Evolutionary conservation across 805 yeast genomes (phyloP).

Genomic region (Kodamaea leandrae): DNA sequence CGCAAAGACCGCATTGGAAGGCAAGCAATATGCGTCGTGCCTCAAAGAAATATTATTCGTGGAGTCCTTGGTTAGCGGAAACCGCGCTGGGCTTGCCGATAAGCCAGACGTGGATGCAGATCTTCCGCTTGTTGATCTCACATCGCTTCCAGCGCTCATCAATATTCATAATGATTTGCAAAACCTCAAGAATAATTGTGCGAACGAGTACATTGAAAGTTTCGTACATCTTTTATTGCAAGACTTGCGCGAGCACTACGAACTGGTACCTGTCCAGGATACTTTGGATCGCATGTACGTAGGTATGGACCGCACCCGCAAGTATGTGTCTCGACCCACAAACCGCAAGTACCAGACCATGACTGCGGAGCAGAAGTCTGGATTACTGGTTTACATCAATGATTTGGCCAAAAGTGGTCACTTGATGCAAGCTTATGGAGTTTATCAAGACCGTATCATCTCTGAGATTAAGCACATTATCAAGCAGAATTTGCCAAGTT

Average conservation of each 20-base stretch:
- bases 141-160: constrained; percentile 48
- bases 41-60: constrained; percentile 56
- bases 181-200: constrained; percentile 60
- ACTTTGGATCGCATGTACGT: constrained; percentile 50
- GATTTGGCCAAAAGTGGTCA: constrained; percentile 64
- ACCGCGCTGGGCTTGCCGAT: constrained; percentile 13
- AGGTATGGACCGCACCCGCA: constrained; percentile 26
- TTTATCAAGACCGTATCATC: constrained; percentile 66
- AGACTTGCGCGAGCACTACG: constrained; percentile 62
- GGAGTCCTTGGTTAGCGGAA: constrained; percentile 59
- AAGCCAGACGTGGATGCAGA: constrained; percentile 18
- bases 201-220: constrained; percentile 59
- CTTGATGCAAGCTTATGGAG: constrained; percentile 56
- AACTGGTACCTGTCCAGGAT: constrained; percentile 43
- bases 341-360: constrained; percentile 40
- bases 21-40: constrained; percentile 51
- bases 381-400: constrained; percentile 47
- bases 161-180: constrained; percentile 52
- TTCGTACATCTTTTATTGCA: constrained; percentile 54
- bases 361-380: constrained; percentile 36
- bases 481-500: constrained; percentile 57
- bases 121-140: constrained; percentile 40
- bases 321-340: constrained; percentile 15
- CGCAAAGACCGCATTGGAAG: constrained; percentile 41
- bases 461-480: constrained; percentile 73